Evolutionary conservation across 2,329 filamentous ascomycete species (phyloP).

Genomic region (Fusarium agapanthi): DNA sequence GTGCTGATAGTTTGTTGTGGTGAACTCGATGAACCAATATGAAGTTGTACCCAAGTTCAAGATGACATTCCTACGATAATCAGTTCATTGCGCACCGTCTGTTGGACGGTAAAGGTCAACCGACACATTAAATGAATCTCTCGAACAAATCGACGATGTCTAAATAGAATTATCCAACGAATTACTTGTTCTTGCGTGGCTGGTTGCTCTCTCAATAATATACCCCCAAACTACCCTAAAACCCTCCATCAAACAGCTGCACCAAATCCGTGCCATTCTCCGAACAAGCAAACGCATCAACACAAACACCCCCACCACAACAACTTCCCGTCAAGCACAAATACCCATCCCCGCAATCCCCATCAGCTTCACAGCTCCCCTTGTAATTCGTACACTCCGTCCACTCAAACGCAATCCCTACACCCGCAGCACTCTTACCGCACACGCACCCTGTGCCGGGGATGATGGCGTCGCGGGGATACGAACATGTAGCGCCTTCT

Average conservation of each 20-base stretch:
- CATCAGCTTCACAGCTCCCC: constrained; percentile 40
- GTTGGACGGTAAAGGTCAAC: neutral
- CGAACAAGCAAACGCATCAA: constrained; percentile 50
- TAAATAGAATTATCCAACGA: neutral
- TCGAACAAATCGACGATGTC: neutral
- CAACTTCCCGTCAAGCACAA: constrained; percentile 49
- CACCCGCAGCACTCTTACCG: constrained; percentile 41
- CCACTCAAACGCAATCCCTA: constrained; percentile 45
- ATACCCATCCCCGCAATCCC: constrained; percentile 37
- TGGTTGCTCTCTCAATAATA: neutral
- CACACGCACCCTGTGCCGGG: constrained; percentile 47
- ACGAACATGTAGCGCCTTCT: constrained; percentile 38
- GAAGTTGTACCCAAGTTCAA: accelerated
- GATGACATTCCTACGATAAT: accelerated
- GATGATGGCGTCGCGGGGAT: constrained; percentile 45
- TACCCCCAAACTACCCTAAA: neutral
- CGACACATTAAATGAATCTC: accelerated
- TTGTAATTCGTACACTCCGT: constrained; percentile 48
- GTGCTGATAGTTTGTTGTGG: neutral
- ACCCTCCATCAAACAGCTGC: constrained; percentile 18
- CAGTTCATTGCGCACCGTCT: accelerated
- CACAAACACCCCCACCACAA: constrained; percentile 48
- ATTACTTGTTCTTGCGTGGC: neutral
- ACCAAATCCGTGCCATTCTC: constrained; percentile 46
- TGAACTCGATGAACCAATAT: accelerated